A percentile compares a stretch with the other conserved stretches of the same genome.
phyloP scores from a whole-genome alignment of 441 rosid species.

The Melastoma candidum region DNA sequence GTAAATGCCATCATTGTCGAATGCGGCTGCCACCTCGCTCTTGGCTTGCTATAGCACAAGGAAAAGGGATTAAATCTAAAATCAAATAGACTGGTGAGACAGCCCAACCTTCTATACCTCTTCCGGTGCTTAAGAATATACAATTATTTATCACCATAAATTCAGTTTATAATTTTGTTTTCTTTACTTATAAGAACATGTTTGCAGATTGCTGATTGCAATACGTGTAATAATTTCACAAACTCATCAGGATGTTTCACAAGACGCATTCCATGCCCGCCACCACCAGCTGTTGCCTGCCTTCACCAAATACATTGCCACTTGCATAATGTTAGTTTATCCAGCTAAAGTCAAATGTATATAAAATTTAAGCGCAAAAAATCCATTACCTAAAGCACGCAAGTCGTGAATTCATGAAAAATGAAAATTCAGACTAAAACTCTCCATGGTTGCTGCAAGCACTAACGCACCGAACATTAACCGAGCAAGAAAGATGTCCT shows the following conservation, averaged over 20 bases:
- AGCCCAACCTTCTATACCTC: no score
- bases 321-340: background rate
- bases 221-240: constrained; percentile 90
- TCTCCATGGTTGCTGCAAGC: no score
- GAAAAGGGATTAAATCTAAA: no score
- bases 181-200: no score
- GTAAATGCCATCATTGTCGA: constrained; percentile 95
- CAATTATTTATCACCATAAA: no score
- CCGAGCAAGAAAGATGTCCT: no score
- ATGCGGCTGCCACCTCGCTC: constrained; percentile 97
- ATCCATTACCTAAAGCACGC: background rate
- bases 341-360: background rate
- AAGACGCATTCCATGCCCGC: constrained; percentile 98
- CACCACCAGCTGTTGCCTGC: constrained; percentile 99
- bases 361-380: background rate
- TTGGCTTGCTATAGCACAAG: constrained; percentile 71
- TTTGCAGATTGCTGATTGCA: background rate
- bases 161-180: no score
- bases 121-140: no score
- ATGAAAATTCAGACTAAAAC: no score
- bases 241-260: constrained; percentile 93
- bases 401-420: no score
- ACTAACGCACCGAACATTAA: no score
- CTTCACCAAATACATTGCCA: constrained; percentile 11
- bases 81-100: no score